Conservation (phyloP, 768 basidiomycete species). For the Tricholomella constricta region DNA sequence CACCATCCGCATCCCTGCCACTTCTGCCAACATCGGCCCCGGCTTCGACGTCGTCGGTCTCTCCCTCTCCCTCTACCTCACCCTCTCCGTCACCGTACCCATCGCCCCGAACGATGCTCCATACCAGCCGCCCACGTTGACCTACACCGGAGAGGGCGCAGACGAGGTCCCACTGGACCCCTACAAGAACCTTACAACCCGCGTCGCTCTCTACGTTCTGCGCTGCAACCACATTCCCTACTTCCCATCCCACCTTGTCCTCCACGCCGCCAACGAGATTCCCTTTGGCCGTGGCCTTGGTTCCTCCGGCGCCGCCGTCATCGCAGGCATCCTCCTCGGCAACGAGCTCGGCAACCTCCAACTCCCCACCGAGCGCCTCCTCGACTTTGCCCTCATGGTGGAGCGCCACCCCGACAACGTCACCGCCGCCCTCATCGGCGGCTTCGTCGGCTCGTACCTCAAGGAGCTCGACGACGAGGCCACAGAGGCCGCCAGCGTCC, state of each 20-base stretch:
- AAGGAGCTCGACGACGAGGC: slow-evolving; percentile 84
- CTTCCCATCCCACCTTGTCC: slow-evolving; percentile 76
- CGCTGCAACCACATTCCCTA: slow-evolving; percentile 76
- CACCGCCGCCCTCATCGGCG: slow-evolving; percentile 94
- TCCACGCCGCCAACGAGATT: slow-evolving; percentile 89
- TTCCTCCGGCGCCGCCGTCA: slow-evolving; percentile 98
- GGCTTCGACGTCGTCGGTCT: slow-evolving; percentile 99
- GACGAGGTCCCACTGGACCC: slow-evolving; percentile 89
- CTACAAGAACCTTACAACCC: slow-evolving; percentile 96
- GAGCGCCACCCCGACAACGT: slow-evolving; percentile 99
- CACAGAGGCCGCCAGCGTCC: slow-evolving; percentile 83
- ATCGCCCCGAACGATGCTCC: slow-evolving; percentile 29
- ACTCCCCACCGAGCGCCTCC: slow-evolving; percentile 69
- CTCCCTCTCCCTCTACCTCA: slow-evolving; percentile 85
- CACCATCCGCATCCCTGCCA: slow-evolving; percentile 89
- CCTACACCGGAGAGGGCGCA: slow-evolving; percentile 88
- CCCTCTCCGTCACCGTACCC: slow-evolving; percentile 58
- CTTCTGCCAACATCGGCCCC: slow-evolving; percentile 97
- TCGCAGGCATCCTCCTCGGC: slow-evolving; percentile 92
- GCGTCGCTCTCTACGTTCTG: slow-evolving; percentile 97
- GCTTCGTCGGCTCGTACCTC: slow-evolving; percentile 96
- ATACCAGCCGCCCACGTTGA: slow-evolving; percentile 60
- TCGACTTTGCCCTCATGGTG: slow-evolving; percentile 98
- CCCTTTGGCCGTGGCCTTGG: slow-evolving; percentile 98
- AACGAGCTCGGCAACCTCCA: slow-evolving; percentile 76